A percentile compares a stretch with the other conserved stretches of the same genome.
Conservation (phyloP, 2,329 filamentous ascomycete genomes). For the Lecanicillium sp. region DNA sequence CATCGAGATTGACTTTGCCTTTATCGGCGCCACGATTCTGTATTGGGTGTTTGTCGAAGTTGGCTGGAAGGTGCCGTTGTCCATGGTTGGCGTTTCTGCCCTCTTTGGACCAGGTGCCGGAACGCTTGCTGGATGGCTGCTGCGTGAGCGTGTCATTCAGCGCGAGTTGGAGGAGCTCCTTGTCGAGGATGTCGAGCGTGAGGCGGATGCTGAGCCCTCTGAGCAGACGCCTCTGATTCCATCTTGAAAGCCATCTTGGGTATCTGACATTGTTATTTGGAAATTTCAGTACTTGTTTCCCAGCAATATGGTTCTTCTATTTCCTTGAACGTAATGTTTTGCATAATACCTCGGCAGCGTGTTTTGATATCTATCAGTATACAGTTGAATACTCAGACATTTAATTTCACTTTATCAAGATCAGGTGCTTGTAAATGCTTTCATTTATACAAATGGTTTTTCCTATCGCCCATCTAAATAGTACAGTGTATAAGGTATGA, state of each 20-base stretch:
- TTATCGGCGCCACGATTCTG: constrained; percentile 36
- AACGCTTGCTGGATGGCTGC: constrained; percentile 29
- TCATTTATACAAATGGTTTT: constrained; percentile 13
- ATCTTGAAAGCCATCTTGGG: neutral
- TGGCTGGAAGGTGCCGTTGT: constrained; percentile 31
- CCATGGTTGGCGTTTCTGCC: constrained; percentile 19
- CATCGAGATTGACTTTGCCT: constrained; percentile 37
- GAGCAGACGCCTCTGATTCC: constrained; percentile 5
- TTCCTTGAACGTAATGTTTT: too few relatives aligned
- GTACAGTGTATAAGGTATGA: constrained; percentile 15
- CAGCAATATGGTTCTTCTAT: too few relatives aligned
- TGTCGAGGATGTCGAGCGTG: constrained; percentile 10
- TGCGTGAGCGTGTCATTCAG: constrained; percentile 27
- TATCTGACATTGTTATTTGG: neutral
- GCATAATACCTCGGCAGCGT: too few relatives aligned
- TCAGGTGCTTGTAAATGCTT: too few relatives aligned
- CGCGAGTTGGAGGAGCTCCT: constrained; percentile 12
- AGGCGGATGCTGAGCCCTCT: neutral
- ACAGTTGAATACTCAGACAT: too few relatives aligned
- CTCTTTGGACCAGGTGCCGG: constrained; percentile 30
- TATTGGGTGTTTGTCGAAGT: constrained; percentile 47
- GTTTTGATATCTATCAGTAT: too few relatives aligned
- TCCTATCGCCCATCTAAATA: constrained; percentile 12
- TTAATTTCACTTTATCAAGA: too few relatives aligned
- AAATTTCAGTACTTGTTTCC: neutral